Percentiles rank a stretch among this genome's conserved stretches.
These are phyloP conservation scores for Lepraria neglecta DNA, from an alignment of 495 filamentous ascomycete species.

Conservation along the genomic window DNA sequence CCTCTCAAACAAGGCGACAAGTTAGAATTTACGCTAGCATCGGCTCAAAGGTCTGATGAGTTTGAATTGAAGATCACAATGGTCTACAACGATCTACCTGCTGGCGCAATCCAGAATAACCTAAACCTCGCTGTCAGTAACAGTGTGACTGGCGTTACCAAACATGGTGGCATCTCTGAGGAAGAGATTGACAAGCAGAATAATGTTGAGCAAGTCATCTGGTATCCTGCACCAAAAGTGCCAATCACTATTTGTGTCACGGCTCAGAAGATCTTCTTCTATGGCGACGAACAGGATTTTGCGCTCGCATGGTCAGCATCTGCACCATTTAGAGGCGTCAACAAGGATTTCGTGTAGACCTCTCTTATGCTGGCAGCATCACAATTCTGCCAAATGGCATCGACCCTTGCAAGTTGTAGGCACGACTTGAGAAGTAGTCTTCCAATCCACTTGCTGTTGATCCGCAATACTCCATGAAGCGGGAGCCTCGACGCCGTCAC, in stretches of 20 bases:
- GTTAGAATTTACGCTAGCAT: neutral
- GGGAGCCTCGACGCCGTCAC: no score
- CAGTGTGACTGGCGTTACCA: neutral
- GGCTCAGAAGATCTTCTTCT: neutral
- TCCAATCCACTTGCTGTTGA: no score
- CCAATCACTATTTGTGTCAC: neutral
- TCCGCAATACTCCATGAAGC: no score
- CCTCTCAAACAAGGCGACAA: neutral
- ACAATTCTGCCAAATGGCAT: no score
- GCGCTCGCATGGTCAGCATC: neutral
- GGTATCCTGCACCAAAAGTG: neutral
- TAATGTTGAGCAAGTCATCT: constrained; percentile 8
- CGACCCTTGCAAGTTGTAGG: no score
- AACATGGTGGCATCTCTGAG: constrained; percentile 2
- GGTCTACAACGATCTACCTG: neutral
- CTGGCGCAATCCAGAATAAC: constrained; percentile 1
- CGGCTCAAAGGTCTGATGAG: neutral
- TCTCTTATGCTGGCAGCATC: no score
- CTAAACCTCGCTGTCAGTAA: neutral
- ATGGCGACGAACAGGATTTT: neutral
- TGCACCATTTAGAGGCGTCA: neutral
- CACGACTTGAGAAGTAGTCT: no score
- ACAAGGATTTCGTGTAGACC: no score
- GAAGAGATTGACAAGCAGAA: neutral
- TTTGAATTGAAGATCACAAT: constrained; percentile 1